Base-by-base conservation (phyloP, 2,329 filamentous ascomycete species). In the Gaeumannomyces sp. region DNA sequence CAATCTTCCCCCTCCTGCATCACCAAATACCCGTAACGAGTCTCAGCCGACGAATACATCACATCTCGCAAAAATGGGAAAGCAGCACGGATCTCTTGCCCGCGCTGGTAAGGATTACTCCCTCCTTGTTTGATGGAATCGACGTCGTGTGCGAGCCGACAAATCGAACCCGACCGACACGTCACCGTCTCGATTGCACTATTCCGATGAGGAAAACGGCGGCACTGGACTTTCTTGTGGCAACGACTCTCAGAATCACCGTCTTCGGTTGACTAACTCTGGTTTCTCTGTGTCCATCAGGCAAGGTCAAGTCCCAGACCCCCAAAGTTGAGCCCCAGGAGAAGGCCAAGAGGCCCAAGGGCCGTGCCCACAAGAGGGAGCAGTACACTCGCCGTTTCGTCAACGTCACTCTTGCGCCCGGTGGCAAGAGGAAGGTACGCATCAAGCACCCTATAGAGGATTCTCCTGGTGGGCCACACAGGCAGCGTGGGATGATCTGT, bases 321-420 rank as follows among this genome's bases (percentile, higher is more conserved):
- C 91, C 91, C 77, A 93, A 94, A 88, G 90, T 93, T 81, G 91
- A 95, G 83, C 82, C 85, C 67, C 90, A 93, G 83, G 93, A 97
- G 89, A 97, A 97, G 90, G 85, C 91, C 83, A 97, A 98, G 91
- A 86, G 84, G 74, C 93, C 94, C 79, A 97, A 97, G 89, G 94
- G 94, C 78, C 93, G 94, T 78, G 94, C 94, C 74, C 92, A 95
- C 85, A 98, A 98, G 93, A 89, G 94, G 77, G 89, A 96, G 80
- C 89, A 87, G 80, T 97, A 97, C 88, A 97, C 92, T 76, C 90
- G 94, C 80, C 93, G 94, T 77, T 98, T 98, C 85, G 93, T 98
- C 74, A 97, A 98, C 84, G 93, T 98, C 78, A 95, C 92, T 77
- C 87, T 97, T 83, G 96, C 72, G 83, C 96, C 71, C 38, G 69